These are phyloP conservation scores for Cubamyces lactineus DNA, from an alignment of 768 basidiomycete species.

Conservation along the genomic window DNA sequence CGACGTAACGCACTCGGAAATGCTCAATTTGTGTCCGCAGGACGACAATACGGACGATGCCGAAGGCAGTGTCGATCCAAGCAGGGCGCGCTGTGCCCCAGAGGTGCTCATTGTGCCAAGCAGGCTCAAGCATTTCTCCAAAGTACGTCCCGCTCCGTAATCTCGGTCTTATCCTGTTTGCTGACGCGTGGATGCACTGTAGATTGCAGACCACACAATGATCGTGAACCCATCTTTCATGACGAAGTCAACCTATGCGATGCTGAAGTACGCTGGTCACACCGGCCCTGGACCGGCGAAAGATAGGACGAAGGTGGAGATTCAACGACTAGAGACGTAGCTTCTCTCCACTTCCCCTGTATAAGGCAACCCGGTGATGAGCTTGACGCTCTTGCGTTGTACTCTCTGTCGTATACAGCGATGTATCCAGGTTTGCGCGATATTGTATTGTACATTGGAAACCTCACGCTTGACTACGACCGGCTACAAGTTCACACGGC, in stretches of 20 bases:
- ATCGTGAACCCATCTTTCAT: constrained; percentile 89
- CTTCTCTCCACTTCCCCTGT: not conserved
- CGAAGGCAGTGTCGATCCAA: constrained; percentile 34
- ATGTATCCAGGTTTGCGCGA: not conserved
- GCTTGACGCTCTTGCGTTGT: not conserved
- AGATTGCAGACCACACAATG: constrained; percentile 78
- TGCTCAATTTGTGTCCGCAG: constrained; percentile 39
- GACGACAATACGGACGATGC: constrained; percentile 34
- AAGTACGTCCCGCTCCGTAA: constrained; percentile 51
- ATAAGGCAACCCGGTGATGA: not conserved
- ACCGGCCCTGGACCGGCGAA: constrained; percentile 11
- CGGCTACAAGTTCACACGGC: not conserved
- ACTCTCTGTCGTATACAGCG: not conserved
- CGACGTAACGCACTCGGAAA: constrained; percentile 77
- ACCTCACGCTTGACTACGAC: no score
- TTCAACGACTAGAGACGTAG: constrained; percentile 16
- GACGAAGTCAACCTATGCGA: constrained; percentile 59
- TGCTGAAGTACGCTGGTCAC: constrained; percentile 36
- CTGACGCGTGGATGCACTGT: not conserved
- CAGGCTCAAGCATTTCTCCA: constrained; percentile 86
- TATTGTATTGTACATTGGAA: not conserved
- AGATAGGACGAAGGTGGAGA: constrained; percentile 25
- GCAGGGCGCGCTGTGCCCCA: constrained; percentile 48
- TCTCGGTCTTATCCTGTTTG: not conserved
- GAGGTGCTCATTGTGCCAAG: constrained; percentile 90